phyloP scores from a whole-genome alignment of 257 asterid species.

The Ilex asprella region DNA sequence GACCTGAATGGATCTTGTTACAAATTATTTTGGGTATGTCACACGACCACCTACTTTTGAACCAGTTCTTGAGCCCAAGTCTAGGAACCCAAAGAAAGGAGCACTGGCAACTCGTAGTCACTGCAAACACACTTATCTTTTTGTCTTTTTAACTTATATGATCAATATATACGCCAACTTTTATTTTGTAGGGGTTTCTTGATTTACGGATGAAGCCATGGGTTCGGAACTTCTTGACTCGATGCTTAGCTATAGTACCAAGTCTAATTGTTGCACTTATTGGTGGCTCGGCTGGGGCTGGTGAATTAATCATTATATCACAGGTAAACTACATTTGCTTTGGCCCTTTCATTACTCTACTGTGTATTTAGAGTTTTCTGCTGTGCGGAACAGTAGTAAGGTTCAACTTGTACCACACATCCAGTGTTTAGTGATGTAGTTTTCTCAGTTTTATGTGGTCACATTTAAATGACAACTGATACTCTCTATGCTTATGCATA shows the following conservation, averaged over 20 bases:
- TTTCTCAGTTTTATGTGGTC: too few species aligned
- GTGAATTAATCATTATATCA: constrained; percentile 84
- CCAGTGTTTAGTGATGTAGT: not conserved
- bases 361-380: too few species aligned
- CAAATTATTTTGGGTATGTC: too few species aligned
- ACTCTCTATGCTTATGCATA: too few species aligned
- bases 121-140: not conserved
- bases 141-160: not conserved
- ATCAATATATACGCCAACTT: not conserved
- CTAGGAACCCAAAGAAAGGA: too few species aligned
- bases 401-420: too few species aligned
- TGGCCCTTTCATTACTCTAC: not conserved
- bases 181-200: constrained; percentile 67
- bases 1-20: too few species aligned
- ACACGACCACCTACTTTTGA: too few species aligned
- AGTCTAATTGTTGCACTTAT: constrained; percentile 76
- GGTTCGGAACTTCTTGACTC: constrained; percentile 78
- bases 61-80: too few species aligned
- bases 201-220: constrained; percentile 85
- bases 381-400: not conserved
- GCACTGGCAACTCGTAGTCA: too few species aligned
- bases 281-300: constrained; percentile 87
- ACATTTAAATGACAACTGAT: not conserved
- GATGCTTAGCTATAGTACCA: constrained; percentile 87
- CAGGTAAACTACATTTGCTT: constrained; percentile 35